Base-by-base conservation (phyloP, 495 filamentous ascomycete species). In the Astrocystis sublimbata region DNA sequence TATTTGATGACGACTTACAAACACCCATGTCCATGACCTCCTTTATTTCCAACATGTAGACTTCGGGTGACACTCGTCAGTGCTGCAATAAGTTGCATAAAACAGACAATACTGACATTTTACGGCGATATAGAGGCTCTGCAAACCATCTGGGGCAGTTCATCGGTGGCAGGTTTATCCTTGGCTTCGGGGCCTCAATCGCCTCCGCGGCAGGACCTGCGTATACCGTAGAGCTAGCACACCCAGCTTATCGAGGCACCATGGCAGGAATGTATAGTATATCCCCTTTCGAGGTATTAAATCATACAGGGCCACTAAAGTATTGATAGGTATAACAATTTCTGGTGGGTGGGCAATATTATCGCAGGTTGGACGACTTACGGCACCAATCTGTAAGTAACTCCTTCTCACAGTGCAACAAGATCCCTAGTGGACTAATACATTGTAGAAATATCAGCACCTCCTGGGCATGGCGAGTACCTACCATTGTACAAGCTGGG, bases 121-220 rank as follows among this genome's bases (percentile, higher is more conserved):
- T 4, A n/a, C 12, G 7, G n/a, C 12, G 12, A 38, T 9, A 54
- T n/a, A 56, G 52, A 23, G 80, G 76, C 0, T 69, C 80, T 6
- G 74, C 75, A 35, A 67, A 74, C 51, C 75, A 69, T 28, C 55
- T 79, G 8, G 74, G 68, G 13, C 78, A 76, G 31, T 83, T 86
- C 65, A 79, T 85, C 69, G 81, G 73, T 15, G 83, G 84, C 31
- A 79, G 84, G 6, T 86, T 86, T 70, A 49, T 85, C 21, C 74
- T 86, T 8, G 85, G 85, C 1, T 60, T 60, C 46, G 58, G 58
- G 7, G 58, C 58, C 9, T 55, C 51, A 23, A 38, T 62, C 9
- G 47, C 62, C 33, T 59, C 60, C 45, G 62, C 63, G 19, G 59
- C 58, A 35, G 46, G 65, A 59, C 51, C 50, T 42, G 42, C 58